Evolutionary conservation across 1,284 basidiomycete species (phyloP).

Genomic region (Prillingera fragicola): DNA sequence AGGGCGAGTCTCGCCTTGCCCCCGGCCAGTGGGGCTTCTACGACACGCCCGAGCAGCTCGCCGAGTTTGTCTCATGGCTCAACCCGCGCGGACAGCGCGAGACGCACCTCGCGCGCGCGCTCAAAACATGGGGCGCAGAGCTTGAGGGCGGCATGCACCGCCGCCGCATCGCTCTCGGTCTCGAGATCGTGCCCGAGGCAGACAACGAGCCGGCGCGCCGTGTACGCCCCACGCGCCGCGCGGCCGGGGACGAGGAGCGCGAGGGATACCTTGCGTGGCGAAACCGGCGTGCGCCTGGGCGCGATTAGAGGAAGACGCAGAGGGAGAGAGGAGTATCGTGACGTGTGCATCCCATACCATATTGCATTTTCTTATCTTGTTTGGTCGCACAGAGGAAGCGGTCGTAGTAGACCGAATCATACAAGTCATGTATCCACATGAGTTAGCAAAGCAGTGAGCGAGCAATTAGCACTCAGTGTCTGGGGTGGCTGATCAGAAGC

Average conservation of each 20-base stretch:
- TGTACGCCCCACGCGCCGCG: slow-evolving; percentile 16
- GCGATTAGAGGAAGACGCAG: not conserved
- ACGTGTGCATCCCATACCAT: not conserved
- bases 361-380: slow-evolving; percentile 1
- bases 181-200: slow-evolving; percentile 19
- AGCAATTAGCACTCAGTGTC: no score
- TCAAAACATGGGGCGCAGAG: slow-evolving; percentile 80
- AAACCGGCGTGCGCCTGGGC: slow-evolving; percentile 6
- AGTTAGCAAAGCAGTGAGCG: no score
- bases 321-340: no score
- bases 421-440: no score
- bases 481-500: no score
- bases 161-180: slow-evolving; percentile 26
- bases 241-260: slow-evolving; percentile 20
- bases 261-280: slow-evolving; percentile 32
- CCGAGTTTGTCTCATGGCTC: slow-evolving; percentile 79
- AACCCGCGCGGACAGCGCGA: slow-evolving; percentile 87
- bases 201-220: slow-evolving; percentile 6
- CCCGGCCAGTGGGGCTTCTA: slow-evolving; percentile 85
- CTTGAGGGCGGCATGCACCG: slow-evolving; percentile 66
- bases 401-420: no score
- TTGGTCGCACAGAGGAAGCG: no score
- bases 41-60: slow-evolving; percentile 77
- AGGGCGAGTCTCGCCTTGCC: slow-evolving; percentile 63
- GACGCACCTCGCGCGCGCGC: slow-evolving; percentile 66